Evolutionary conservation across 208 protist species (phyloP).

Genomic region (Trypanosoma boissoni): DNA sequence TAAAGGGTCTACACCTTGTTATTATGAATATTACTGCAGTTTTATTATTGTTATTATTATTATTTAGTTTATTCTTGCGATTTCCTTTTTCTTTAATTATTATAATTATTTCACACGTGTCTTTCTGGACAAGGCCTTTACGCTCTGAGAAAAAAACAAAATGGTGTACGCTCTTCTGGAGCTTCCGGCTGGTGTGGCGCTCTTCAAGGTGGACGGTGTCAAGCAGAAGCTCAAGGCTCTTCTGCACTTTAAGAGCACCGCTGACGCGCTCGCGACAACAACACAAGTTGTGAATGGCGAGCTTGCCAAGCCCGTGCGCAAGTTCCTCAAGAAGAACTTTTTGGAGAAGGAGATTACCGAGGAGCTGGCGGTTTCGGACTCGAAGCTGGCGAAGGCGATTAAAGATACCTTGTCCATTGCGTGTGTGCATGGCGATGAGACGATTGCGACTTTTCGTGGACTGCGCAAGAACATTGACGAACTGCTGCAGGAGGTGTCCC

Average conservation of each 20-base stretch:
- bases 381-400: conserved; percentile 95
- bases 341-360: conserved; percentile 86
- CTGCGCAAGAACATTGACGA: conserved; percentile 93
- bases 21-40: no score
- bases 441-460: conserved; percentile 93
- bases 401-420: conserved; percentile 95
- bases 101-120: conserved; percentile 6
- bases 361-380: conserved; percentile 95
- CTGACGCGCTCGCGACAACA: conserved; percentile 96
- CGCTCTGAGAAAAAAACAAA: conserved; percentile 5
- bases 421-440: conserved; percentile 88
- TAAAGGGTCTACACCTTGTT: no score
- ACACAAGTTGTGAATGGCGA: conserved; percentile 96
- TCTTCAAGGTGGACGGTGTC: conserved; percentile 97
- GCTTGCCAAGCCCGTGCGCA: conserved; percentile 95
- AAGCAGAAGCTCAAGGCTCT: conserved; percentile 92
- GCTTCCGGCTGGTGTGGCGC: conserved; percentile 97
- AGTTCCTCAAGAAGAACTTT: conserved; percentile 98
- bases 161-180: conserved; percentile 98
- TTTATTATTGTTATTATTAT: not conserved
- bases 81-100: conserved; percentile 11
- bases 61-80: not conserved
- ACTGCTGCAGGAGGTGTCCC: conserved; percentile 85
- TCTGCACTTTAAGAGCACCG: conserved; percentile 94
- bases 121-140: conserved; percentile 11